phyloP scores from a whole-genome alignment of 805 yeast species.

The Candida maltosa region DNA sequence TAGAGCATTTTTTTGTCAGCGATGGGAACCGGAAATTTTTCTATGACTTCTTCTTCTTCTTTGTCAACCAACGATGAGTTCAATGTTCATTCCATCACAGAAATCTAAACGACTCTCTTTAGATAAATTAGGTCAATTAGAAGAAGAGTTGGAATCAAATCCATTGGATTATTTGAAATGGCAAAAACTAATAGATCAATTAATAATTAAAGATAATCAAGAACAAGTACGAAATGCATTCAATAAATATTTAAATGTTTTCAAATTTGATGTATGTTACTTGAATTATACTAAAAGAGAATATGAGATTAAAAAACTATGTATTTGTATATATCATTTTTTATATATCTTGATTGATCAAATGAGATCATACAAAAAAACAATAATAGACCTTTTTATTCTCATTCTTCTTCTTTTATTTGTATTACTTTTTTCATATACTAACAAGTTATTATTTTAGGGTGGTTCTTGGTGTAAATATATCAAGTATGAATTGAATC shows the following conservation, averaged over 20 bases:
- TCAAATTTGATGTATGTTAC: constrained; percentile 56
- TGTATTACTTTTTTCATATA: constrained; percentile 6
- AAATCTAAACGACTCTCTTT: constrained; percentile 24
- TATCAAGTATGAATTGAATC: constrained; percentile 57
- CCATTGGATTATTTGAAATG: constrained; percentile 57
- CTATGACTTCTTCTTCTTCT: not conserved
- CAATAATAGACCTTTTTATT: not conserved
- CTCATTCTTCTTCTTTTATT: constrained; percentile 1
- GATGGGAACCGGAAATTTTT: not conserved
- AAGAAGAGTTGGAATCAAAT: constrained; percentile 49
- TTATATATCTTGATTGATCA: no score
- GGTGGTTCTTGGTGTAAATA: constrained; percentile 68
- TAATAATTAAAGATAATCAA: constrained; percentile 48
- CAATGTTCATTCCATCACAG: constrained; percentile 10
- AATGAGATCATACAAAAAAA: not conserved
- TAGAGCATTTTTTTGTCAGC: not conserved
- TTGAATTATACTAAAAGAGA: no score
- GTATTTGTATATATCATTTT: no score
- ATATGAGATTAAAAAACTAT: no score
- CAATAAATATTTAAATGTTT: constrained; percentile 57
- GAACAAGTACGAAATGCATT: constrained; percentile 58
- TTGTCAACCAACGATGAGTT: not conserved
- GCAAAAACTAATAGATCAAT: constrained; percentile 52
- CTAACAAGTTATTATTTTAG: constrained; percentile 21
- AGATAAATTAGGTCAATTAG: constrained; percentile 59